Conservation (phyloP, 768 basidiomycete species). For the Neoboletus magnificus region DNA sequence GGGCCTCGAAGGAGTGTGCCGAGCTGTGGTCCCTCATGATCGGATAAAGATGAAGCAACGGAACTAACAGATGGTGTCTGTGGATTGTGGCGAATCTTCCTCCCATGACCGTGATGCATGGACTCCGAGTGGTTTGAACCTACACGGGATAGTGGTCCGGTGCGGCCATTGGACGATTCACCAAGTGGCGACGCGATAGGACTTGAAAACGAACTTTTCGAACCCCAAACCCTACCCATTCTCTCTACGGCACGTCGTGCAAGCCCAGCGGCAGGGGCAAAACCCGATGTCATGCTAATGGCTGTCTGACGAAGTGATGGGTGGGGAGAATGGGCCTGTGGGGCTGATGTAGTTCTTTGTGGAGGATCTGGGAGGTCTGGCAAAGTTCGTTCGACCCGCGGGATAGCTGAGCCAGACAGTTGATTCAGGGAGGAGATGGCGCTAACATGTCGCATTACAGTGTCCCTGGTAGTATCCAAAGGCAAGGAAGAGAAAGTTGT, state of each 20-base stretch:
- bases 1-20: constrained; percentile 59
- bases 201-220: constrained; percentile 35
- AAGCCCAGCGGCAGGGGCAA: constrained; percentile 70
- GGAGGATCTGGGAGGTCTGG: constrained; percentile 29
- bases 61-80: constrained; percentile 60
- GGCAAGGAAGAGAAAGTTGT: constrained; percentile 38
- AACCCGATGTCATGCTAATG: constrained; percentile 65
- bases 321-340: constrained; percentile 17
- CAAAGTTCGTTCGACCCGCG: constrained; percentile 26
- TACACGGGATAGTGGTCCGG: constrained; percentile 36
- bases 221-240: constrained; percentile 64
- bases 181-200: constrained; percentile 46
- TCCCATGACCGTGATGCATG: constrained; percentile 19
- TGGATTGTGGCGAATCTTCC: constrained; percentile 50
- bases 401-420: constrained; percentile 29
- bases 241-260: constrained; percentile 78
- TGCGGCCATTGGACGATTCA: constrained; percentile 36
- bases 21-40: constrained; percentile 49
- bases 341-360: constrained; percentile 5
- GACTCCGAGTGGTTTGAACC: constrained; percentile 40
- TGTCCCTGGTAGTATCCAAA: constrained; percentile 22
- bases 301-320: constrained; percentile 58
- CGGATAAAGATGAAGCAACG: constrained; percentile 46
- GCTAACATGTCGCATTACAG: constrained; percentile 24
- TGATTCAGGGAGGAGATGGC: constrained; percentile 15